Evolutionary conservation across 768 basidiomycete species (phyloP).

Genomic region (Austroboletus festivus): DNA sequence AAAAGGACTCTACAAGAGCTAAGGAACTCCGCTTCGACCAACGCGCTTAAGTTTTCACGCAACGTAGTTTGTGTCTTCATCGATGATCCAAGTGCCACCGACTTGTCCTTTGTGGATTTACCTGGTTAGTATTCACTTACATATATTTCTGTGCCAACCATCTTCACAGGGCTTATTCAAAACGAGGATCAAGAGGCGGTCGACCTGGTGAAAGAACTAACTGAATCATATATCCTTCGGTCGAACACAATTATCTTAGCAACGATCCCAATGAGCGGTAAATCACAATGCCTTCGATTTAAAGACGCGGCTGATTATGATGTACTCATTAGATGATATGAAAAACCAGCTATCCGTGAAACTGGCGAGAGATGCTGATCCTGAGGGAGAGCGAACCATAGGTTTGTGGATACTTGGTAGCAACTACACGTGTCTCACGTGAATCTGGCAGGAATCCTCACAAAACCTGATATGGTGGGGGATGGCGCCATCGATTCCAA

Average conservation of each 20-base stretch:
- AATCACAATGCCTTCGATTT: conserved; percentile 3
- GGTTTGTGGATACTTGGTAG: conserved; percentile 36
- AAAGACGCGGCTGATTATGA: not conserved
- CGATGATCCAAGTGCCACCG: conserved; percentile 42
- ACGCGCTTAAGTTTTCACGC: conserved; percentile 41
- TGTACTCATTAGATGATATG: conserved; percentile 51
- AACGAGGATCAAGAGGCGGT: conserved; percentile 43
- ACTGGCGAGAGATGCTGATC: conserved; percentile 54
- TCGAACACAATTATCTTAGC: conserved; percentile 61
- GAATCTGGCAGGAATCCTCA: conserved; percentile 52
- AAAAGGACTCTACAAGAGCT: conserved; percentile 25
- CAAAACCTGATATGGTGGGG: conserved; percentile 61
- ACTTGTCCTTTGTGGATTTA: conserved; percentile 52
- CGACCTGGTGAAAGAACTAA: conserved; percentile 46
- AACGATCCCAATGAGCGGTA: conserved; percentile 64
- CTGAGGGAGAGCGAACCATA: conserved; percentile 55
- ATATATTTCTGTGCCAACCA: conserved; percentile 1
- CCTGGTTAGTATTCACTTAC: conserved; percentile 38
- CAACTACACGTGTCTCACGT: not conserved
- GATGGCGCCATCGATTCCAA: conserved; percentile 41
- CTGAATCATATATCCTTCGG: conserved; percentile 43
- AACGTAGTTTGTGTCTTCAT: conserved; percentile 49
- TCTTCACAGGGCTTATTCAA: conserved; percentile 51
- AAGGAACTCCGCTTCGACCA: conserved; percentile 20
- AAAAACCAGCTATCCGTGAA: conserved; percentile 58